Base-by-base conservation (phyloP, 2,329 filamentous ascomycete genomes). In the Fusarium paranaense region DNA sequence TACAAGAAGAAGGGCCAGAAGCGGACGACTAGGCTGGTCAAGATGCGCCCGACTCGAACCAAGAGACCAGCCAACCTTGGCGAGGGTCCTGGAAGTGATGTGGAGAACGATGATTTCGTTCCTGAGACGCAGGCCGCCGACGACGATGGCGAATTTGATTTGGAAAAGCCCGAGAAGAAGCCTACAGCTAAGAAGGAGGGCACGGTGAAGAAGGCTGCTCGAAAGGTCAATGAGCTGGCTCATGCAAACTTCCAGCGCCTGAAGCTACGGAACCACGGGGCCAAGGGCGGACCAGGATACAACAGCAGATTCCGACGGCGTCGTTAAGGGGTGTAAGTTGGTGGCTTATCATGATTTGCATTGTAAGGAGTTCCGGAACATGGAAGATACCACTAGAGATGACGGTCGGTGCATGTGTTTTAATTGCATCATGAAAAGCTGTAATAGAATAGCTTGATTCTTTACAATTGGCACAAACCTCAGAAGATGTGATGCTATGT, bases 1-100 rank as follows among this genome's bases (percentile, higher is more conserved):
- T 96, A 89, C 86, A 96, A 95, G 87, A 97, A 97, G 88, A 94
- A 94, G 85, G 94, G 93, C 0, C 89, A 94, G 80, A 97, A 97
- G 85, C 87, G 94, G 70, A 94, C 93, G 64, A 96, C 94, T 4
- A 87, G 91, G 71, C 86, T 87, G 57, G 87, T 89, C 64, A 95
- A 91, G 69, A 94, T 93, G 85, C 86, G 84, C 71, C 90, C 90
- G 2, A 87, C 83, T 1, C 80, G 85, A 64, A 79, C 81, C 8
- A 88, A 87, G 77, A 87, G 90, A 40, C 86, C 88, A 25, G 72
- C 81, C 18, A 78, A 81, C 5, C 80, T 81, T 45, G 76, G 68
- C 5, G 78, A 64, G 0, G 73, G 76, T 2, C 76, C 78, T 3
- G 78, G 80, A 10, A 81, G 82, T 2, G 80, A 81, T 1, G 79